Base-by-base conservation (phyloP, 2,329 filamentous ascomycete species). In the Blumeriella jaapii region DNA sequence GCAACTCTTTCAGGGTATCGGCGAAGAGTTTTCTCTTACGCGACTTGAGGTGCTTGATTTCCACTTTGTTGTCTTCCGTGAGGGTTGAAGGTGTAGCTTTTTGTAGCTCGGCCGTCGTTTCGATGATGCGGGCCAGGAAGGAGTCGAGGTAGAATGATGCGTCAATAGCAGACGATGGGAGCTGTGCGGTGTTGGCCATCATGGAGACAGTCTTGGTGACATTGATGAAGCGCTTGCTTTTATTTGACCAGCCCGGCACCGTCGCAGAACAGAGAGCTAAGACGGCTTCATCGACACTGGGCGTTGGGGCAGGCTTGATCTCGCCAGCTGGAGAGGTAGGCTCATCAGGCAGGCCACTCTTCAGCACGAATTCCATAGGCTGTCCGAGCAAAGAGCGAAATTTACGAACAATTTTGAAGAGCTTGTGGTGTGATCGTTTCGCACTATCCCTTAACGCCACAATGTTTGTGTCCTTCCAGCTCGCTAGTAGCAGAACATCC, bases 401-500 rank as follows among this genome's bases (percentile, higher is more conserved):
- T 60, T 95, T 96, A 36, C 84, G 73, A 28, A 98, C 82, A 22
- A 94, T 67, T 49, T 83, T 83, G 62, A 94, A 94, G 2, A 98
- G 70, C 58, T 94, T 95, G 51, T 81, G 75, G 54, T 98, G 91
- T 13, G 87, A 95, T 41, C 79, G 80, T 50, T 81, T 79, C 1
- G 91, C 86, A 57, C 89, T 96, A 53, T 95, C 86, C 46, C 79
- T 74, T 11, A 98, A 64, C 1, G 85, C 83, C 30, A 80, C 79
- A 42, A 98, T 93, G 52, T 96, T 98, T 14, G 84, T 94, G 49
- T 98, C 91, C 57, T 93, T 95, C 93, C 93, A 98, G 58, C 86
- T 95, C 6, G 87, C 86, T 49, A 98, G 65, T 34, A 93, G 74
- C 11, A 98, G 71, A n/a, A 95, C 78, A 48, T 96, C 83, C 55